Evolutionary conservation across 2,329 filamentous ascomycete species (phyloP), one percentile per base, ranked within the genome.

Genomic region (Pseudovirgaria hyperparasitica): DNA sequence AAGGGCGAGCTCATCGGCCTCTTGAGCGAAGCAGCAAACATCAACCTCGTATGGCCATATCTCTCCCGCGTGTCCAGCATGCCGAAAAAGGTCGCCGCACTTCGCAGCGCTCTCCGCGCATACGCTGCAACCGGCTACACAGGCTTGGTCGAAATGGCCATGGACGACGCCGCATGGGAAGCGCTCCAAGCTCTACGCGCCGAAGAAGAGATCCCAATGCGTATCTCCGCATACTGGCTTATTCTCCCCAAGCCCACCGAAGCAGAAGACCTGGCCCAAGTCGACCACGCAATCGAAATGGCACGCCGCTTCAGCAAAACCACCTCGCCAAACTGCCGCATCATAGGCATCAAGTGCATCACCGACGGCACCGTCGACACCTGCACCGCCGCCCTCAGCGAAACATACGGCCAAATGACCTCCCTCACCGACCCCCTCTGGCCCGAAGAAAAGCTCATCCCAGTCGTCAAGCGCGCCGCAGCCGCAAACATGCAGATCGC

Each of bases 351-450:
- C 46, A 78, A 78, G 42, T 47, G 77, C 13, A 73, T 78, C 20
- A 69, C 67, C 38, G 73, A 78, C 32, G 73, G 73, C 8, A 69
- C 74, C 19, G 60, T 78, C 19, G 73, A 78, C 35, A 68, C 67
- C 0, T 78, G 72, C 46, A 77, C 73, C 2, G 73, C 73, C 0
- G 69, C 65, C 0, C 48, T 78, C 2, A 55, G 57, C 1, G 62
- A 74, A 41, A 72, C 73, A 0, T 77, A 77, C 40, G 55, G 62
- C 3, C 41, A 41, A 5, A 63, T 62, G 34, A 60, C 55, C 1
- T 43, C 54, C 5, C 51, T 57, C 8, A 51, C 61, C 13, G 61
- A 65, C 2, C 57, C 70, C 0, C 57, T 76, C 26, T 78, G 72
- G 72, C 52, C 58, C 0, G 48, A 54, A 2, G 55, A 58, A 10